Evolutionary conservation across 1,139 yeast genomes (phyloP).

Genomic region (Meyerozyma guilliermondii): DNA sequence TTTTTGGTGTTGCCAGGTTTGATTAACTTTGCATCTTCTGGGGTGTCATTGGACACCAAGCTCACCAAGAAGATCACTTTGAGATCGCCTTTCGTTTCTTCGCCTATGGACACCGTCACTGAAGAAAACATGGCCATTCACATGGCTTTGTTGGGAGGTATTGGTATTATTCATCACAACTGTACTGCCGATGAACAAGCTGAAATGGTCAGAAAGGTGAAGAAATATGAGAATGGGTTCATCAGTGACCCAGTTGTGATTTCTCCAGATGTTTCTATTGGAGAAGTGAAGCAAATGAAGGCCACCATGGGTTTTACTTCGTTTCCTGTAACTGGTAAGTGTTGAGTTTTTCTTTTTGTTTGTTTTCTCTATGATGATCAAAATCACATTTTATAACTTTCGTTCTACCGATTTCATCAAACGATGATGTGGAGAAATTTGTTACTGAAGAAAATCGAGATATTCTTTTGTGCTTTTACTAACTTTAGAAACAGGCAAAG

Average conservation of each 20-base stretch:
- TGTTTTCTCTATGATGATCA: conserved; percentile 53
- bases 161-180: conserved; percentile 98
- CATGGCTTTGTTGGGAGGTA: conserved; percentile 98
- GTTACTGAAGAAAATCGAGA: conserved; percentile 1
- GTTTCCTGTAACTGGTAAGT: conserved; percentile 99
- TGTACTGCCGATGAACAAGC: conserved; percentile 97
- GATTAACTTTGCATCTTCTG: conserved; percentile 79
- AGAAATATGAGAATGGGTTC: conserved; percentile 96
- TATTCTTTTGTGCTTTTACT: conserved; percentile 14
- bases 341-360: conserved; percentile 5
- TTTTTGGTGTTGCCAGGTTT: conserved; percentile 93
- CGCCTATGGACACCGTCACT: conserved; percentile 99
- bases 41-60: conserved; percentile 73
- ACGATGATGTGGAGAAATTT: conserved; percentile 86
- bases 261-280: conserved; percentile 70
- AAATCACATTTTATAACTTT: conserved; percentile 69
- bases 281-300: conserved; percentile 72
- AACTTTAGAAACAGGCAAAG: conserved; percentile 69
- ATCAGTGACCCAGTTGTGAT: conserved; percentile 91
- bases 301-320: conserved; percentile 85
- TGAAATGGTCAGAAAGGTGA: conserved; percentile 94
- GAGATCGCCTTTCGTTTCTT: conserved; percentile 92
- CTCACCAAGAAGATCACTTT: conserved; percentile 87
- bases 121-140: conserved; percentile 97
- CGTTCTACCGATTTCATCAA: conserved; percentile 99